Evolutionary conservation across 202 grass and related monocot species (phyloP).

Genomic region (Bolboschoenoplectus hybrid): DNA sequence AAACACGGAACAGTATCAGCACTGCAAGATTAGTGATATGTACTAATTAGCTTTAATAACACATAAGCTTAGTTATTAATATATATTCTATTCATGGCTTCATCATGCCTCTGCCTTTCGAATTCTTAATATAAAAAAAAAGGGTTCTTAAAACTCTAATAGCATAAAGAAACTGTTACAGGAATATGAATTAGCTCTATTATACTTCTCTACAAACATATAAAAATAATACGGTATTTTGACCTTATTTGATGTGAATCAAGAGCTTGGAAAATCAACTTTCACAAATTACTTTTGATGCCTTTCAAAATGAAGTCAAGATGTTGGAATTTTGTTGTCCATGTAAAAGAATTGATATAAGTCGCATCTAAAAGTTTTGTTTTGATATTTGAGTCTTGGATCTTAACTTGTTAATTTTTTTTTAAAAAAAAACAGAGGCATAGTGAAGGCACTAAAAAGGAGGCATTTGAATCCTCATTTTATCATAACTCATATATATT

Average conservation of each 20-base stretch:
- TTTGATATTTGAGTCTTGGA: background rate
- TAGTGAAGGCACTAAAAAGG: background rate
- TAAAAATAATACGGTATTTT: background rate
- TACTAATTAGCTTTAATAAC: slow-evolving; percentile 12
- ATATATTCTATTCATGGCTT: background rate
- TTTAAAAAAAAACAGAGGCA: no score
- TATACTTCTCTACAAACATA: background rate
- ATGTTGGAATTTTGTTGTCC: background rate
- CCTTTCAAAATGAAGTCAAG: background rate
- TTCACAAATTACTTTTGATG: background rate
- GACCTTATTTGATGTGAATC: slow-evolving; percentile 14
- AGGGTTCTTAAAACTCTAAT: background rate
- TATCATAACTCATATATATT: background rate
- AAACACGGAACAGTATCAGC: background rate
- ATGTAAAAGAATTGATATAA: background rate
- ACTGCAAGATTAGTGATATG: background rate
- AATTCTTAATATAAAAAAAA: background rate
- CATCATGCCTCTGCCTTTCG: background rate
- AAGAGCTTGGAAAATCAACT: background rate
- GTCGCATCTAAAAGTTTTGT: background rate
- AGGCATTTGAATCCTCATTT: no score
- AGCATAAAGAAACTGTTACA: background rate
- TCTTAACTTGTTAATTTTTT: background rate
- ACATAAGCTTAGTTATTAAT: background rate
- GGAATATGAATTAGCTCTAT: background rate